Base-by-base conservation (phyloP, 306 rosid genomes). In the Morella rubra region DNA sequence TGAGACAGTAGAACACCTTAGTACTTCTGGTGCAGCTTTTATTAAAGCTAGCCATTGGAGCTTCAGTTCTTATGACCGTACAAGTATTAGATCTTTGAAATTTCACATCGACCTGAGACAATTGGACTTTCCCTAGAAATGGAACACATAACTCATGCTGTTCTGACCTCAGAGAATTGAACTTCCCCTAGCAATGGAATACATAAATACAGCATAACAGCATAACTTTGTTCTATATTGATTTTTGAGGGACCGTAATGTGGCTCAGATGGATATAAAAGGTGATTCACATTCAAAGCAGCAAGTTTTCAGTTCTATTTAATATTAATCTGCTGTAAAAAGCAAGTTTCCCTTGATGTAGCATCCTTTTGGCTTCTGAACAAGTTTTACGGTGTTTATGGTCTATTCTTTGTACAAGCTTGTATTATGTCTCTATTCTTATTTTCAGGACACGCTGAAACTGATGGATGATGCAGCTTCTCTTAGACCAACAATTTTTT, bases 401-500 rank as follows among this genome's bases (percentile, higher is more conserved):
- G 13, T 1, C 7, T 24, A 27, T 72, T 76, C 51, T 77, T 64
- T 62, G 37, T 80, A 75, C 46, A 68, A 73, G 86, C 72, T 71
- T 24, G 76, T 20, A 44, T 15, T 40, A 42, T 86, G 88, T 18
- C 56, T 69, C 41, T 20, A 52, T 59, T 58, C 62, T 73, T 42
- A 44, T 65, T 42, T 65, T 65, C 96, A 96, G 99, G 99, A 96
- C 80, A 91, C 85, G 86, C 46, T 96, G 96, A 96, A 92, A 79
- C 79, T 96, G 75, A 86, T 96, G 89, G 99, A 96, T 77, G 99
- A 96, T 79, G 79, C 92, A 79, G 90, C 96, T 58, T 89, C 83
- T 74, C 81, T 96, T 75, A 91, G 93, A 77, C 99, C 99, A 73
- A 96, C 99, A 13, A 73, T 96, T 80, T 96, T 96, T 84, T 82